These are phyloP conservation scores for Geosiphon pyriformis DNA, from an alignment of 192 early-diverging fungal genomes.

Conservation along the genomic window DNA sequence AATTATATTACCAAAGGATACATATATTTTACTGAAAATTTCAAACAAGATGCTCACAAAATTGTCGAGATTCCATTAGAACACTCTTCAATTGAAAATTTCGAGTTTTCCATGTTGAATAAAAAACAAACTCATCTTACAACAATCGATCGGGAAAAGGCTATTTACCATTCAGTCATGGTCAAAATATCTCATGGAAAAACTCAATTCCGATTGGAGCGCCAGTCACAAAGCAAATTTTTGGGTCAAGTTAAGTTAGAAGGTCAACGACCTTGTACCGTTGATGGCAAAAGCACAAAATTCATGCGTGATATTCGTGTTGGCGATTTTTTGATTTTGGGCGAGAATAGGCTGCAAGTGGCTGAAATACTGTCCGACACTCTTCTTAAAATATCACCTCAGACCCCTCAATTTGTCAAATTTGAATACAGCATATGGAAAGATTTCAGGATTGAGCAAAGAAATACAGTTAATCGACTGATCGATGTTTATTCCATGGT, in stretches of 20 bases:
- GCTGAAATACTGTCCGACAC: constrained; percentile 13
- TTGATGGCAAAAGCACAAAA: constrained; percentile 8
- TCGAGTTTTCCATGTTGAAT: background rate
- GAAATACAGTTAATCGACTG: background rate
- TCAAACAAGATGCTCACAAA: background rate
- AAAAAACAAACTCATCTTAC: background rate
- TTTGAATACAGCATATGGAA: background rate
- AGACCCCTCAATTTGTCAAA: background rate
- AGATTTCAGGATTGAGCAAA: constrained; percentile 1
- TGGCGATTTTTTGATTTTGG: constrained; percentile 17
- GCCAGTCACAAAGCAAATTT: background rate
- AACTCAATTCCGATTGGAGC: constrained; percentile 13
- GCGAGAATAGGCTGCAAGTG: background rate
- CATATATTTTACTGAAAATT: constrained; percentile 8
- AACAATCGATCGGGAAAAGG: constrained; percentile 8
- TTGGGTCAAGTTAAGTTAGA: background rate
- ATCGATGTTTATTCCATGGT: constrained; percentile 13
- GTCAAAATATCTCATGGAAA: constrained; percentile 9
- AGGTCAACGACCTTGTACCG: background rate
- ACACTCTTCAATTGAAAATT: background rate
- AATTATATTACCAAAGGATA: background rate
- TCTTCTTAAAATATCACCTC: background rate
- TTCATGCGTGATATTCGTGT: background rate
- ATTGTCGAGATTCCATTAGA: constrained; percentile 5
- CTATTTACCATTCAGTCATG: background rate